Percentiles rank a stretch among this genome's conserved stretches.
Evolutionary conservation across 2,329 filamentous ascomycete species (phyloP).

Genomic region (Fusarium anguioides): DNA sequence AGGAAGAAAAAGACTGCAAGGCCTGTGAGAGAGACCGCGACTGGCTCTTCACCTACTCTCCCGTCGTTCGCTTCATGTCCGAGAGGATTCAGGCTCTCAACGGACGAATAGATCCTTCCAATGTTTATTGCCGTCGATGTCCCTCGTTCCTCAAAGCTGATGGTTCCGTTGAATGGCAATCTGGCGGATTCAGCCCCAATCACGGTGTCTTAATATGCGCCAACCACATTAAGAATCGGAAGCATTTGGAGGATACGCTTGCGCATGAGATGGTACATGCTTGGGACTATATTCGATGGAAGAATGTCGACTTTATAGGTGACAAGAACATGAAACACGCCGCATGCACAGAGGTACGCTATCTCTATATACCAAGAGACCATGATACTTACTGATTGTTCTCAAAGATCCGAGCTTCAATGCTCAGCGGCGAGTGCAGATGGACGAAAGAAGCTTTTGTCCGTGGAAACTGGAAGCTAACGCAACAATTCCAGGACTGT

Average conservation of each 20-base stretch:
- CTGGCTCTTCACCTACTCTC: slow-evolving; percentile 86
- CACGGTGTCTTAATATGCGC: slow-evolving; percentile 93
- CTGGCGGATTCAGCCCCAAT: slow-evolving; percentile 86
- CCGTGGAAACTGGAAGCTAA: slow-evolving; percentile 86
- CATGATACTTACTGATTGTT: slow-evolving; percentile 7
- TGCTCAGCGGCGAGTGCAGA: slow-evolving; percentile 92
- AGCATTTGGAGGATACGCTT: slow-evolving; percentile 91
- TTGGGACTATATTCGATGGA: slow-evolving; percentile 92
- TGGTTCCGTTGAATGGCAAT: slow-evolving; percentile 71
- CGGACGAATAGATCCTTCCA: slow-evolving; percentile 76
- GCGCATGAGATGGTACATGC: slow-evolving; percentile 99
- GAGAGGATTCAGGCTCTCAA: slow-evolving; percentile 84
- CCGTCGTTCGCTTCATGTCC: slow-evolving; percentile 86
- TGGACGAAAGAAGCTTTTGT: slow-evolving; percentile 89
- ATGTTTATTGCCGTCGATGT: slow-evolving; percentile 87
- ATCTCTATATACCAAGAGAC: not conserved
- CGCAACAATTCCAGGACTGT: slow-evolving; percentile 93
- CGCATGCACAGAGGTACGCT: slow-evolving; percentile 86
- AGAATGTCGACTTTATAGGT: slow-evolving; percentile 78
- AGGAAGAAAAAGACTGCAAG: slow-evolving; percentile 82
- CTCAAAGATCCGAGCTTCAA: slow-evolving; percentile 85
- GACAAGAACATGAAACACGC: slow-evolving; percentile 83
- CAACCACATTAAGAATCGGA: slow-evolving; percentile 83
- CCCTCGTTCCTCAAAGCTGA: slow-evolving; percentile 66
- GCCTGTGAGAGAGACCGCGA: slow-evolving; percentile 85